phyloP scores from a whole-genome alignment of 2,329 filamentous ascomycete species.

The Talaromyces marneffei region DNA sequence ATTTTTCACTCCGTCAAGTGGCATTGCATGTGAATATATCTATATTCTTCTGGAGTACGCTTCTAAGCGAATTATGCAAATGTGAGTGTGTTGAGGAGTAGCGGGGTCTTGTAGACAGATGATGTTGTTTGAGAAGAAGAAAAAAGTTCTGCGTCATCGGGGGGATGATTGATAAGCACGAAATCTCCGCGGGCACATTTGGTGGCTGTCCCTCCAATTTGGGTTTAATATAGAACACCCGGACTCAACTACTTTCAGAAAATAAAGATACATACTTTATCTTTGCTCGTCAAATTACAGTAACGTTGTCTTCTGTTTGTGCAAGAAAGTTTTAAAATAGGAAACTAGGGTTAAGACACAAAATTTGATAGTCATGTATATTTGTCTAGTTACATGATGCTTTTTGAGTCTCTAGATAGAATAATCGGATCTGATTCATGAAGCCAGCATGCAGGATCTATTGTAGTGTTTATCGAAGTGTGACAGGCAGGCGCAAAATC shows the following conservation, averaged over 20 bases:
- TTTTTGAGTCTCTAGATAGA: neutral
- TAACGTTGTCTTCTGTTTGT: no score
- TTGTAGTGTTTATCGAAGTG: neutral
- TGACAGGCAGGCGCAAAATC: no score
- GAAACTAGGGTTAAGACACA: neutral
- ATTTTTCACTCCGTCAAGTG: slow-evolving; percentile 40
- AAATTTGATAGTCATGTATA: neutral
- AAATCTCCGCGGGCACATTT: neutral
- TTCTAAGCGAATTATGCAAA: neutral
- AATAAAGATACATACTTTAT: no score
- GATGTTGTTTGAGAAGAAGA: slow-evolving; percentile 1
- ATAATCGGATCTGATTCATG: neutral
- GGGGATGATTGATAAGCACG: slow-evolving; percentile 16
- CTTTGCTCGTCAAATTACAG: no score
- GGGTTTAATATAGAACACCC: no score
- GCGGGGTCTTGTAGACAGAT: neutral
- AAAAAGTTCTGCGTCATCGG: slow-evolving; percentile 15
- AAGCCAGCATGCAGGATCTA: neutral
- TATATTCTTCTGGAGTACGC: neutral
- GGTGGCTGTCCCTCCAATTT: neutral
- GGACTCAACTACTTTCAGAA: no score
- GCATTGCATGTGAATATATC: slow-evolving; percentile 25
- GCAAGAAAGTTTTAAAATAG: neutral
- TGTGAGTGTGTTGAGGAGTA: neutral
- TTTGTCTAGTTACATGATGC: neutral